Percentiles rank a stretch among this genome's conserved stretches.
phyloP scores from a whole-genome alignment of 768 basidiomycete species.

The Tulasnella sp. region DNA sequence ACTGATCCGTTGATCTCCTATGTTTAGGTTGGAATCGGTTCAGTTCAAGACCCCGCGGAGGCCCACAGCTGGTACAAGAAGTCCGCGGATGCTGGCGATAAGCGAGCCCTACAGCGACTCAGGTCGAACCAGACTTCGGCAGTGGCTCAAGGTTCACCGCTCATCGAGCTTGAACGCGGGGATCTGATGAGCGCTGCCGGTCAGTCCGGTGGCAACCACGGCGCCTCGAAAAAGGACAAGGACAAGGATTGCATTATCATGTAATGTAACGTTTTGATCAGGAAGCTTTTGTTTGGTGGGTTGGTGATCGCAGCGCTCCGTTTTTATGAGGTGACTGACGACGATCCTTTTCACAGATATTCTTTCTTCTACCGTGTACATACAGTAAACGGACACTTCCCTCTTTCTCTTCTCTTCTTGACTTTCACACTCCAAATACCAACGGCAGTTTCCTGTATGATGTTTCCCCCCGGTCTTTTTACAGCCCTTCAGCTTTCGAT shows the following conservation, averaged over 20 bases:
- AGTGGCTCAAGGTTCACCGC: constrained; percentile 37
- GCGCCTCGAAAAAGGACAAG: constrained; percentile 32
- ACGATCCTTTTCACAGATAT: neutral
- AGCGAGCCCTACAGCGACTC: constrained; percentile 78
- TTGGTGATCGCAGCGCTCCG: neutral
- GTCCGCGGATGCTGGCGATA: constrained; percentile 87
- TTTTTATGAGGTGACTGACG: neutral
- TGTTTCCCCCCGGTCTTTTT: neutral
- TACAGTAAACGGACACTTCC: neutral
- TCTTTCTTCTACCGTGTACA: neutral
- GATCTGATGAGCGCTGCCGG: constrained; percentile 34
- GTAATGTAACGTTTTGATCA: constrained; percentile 32
- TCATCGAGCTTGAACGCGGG: constrained; percentile 47
- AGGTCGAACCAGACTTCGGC: constrained; percentile 42
- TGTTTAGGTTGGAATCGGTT: constrained; percentile 69
- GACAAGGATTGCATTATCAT: constrained; percentile 83
- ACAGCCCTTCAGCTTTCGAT: neutral
- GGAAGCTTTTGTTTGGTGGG: neutral
- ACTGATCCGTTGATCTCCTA: neutral
- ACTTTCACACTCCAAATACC: neutral
- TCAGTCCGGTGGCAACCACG: constrained; percentile 31
- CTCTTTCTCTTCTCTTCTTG: neutral
- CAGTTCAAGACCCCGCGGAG: constrained; percentile 52
- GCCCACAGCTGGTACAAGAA: constrained; percentile 75
- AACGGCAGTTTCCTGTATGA: neutral